Evolutionary conservation across 306 rosid species (phyloP).

Genomic region (Begonia fuchsioides): DNA sequence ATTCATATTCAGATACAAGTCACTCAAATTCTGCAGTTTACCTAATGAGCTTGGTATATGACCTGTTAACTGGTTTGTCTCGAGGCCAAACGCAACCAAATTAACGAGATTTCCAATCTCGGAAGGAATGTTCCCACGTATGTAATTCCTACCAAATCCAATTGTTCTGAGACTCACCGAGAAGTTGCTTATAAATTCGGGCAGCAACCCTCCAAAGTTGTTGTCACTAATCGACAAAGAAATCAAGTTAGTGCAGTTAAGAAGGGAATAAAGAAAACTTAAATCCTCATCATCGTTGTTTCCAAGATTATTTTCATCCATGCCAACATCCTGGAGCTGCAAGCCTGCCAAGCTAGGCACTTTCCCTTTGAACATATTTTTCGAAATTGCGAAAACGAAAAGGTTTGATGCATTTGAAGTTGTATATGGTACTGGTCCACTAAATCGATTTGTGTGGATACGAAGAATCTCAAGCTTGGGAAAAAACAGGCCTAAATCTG

Average conservation of each 20-base stretch:
- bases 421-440: slow-evolving; percentile 12
- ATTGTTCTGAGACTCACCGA: slow-evolving; percentile 5
- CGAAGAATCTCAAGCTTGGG: slow-evolving; percentile 10
- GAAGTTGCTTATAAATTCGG: slow-evolving; percentile 13
- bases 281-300: slow-evolving; percentile 7
- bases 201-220: slow-evolving; percentile 15
- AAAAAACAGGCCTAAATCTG: slow-evolving; percentile 4
- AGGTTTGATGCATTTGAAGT: slow-evolving; percentile 16
- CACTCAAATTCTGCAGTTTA: not conserved
- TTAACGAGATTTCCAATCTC: slow-evolving; percentile 12
- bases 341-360: slow-evolving; percentile 9
- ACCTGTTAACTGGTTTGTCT: slow-evolving; percentile 10
- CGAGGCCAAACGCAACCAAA: not conserved
- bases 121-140: slow-evolving; percentile 14
- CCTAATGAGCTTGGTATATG: slow-evolving; percentile 9
- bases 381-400: not conserved
- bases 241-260: slow-evolving; percentile 10
- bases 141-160: slow-evolving; percentile 1
- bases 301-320: slow-evolving; percentile 9
- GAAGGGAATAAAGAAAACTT: slow-evolving; percentile 10
- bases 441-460: slow-evolving; percentile 2
- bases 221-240: not conserved
- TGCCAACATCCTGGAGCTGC: not conserved
- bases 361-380: slow-evolving; percentile 6
- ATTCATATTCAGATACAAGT: not conserved